A percentile compares a stretch with the other conserved stretches of the same genome.
phyloP scores from a whole-genome alignment of 1,284 basidiomycete genomes.

The Cystobasidiaceae sp. region DNA sequence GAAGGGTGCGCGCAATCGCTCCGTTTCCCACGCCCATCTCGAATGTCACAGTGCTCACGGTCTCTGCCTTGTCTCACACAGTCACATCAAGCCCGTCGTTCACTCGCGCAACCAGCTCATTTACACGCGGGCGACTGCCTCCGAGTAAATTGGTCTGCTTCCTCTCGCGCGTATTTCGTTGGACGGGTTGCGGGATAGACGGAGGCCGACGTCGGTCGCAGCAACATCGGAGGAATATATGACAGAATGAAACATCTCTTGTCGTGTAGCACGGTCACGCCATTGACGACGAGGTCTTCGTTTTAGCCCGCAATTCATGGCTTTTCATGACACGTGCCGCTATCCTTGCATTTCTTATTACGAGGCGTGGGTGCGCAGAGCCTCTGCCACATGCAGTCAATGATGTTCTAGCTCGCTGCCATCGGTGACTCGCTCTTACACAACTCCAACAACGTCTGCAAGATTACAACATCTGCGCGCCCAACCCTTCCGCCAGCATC shows the following conservation, averaged over 20 bases:
- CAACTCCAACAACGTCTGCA: background rate
- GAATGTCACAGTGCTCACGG: no score
- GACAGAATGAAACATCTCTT: background rate
- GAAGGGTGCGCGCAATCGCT: conserved; percentile 70
- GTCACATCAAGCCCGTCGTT: conserved; percentile 87
- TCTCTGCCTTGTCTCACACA: background rate
- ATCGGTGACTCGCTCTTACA: no score
- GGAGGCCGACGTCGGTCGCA: background rate
- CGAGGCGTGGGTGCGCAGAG: no score
- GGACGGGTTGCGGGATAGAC: background rate
- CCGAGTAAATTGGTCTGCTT: conserved; percentile 34
- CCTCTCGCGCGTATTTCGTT: background rate
- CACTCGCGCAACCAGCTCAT: conserved; percentile 85
- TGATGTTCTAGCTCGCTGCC: no score
- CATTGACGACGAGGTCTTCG: background rate
- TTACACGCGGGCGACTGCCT: conserved; percentile 38
- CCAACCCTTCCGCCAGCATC: conserved; percentile 57
- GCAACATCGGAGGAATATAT: background rate
- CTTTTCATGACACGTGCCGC: no score
- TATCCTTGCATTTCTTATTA: no score
- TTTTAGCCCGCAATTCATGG: conserved; percentile 8
- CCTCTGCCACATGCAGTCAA: no score
- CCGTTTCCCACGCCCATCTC: no score
- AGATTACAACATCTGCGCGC: conserved; percentile 45
- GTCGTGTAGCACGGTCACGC: background rate